Evolutionary conservation across 2,329 filamentous ascomycete species (phyloP).

Genomic region (Aspergillus sergii): DNA sequence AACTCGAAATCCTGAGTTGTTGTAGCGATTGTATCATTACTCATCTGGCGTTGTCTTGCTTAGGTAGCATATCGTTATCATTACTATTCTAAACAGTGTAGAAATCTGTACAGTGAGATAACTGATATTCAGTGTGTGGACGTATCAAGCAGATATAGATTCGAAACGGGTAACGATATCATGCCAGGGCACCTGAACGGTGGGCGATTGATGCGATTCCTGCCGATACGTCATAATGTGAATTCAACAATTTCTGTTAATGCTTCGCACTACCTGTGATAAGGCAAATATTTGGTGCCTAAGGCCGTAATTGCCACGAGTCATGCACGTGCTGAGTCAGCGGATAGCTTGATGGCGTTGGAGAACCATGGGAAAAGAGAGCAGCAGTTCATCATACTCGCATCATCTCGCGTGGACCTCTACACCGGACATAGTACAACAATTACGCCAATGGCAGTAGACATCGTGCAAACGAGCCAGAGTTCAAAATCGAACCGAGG

Average conservation of each 20-base stretch:
- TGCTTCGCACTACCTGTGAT: not conserved
- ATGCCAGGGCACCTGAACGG: no score
- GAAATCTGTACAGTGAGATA: not conserved
- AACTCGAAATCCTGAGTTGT: not conserved
- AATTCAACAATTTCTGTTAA: no score
- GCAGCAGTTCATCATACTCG: not conserved
- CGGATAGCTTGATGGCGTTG: not conserved
- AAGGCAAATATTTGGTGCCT: not conserved
- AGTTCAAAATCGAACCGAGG: not conserved
- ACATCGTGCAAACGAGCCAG: no score
- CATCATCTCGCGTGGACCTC: not conserved
- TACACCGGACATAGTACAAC: not conserved
- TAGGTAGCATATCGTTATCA: not conserved
- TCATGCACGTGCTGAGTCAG: not conserved
- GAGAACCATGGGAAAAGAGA: not conserved
- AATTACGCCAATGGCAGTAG: not conserved
- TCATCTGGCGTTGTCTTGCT: not conserved
- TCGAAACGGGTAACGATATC: no score
- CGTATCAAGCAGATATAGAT: not conserved
- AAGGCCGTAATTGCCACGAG: not conserved
- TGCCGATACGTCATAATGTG: not conserved
- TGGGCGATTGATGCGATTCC: no score
- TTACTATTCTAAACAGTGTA: not conserved
- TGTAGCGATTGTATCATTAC: conserved; percentile 5
- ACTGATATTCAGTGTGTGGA: not conserved